These are phyloP conservation scores for Dioscorea zingiberensis DNA, from an alignment of 106 monocot species.

Conservation along the genomic window DNA sequence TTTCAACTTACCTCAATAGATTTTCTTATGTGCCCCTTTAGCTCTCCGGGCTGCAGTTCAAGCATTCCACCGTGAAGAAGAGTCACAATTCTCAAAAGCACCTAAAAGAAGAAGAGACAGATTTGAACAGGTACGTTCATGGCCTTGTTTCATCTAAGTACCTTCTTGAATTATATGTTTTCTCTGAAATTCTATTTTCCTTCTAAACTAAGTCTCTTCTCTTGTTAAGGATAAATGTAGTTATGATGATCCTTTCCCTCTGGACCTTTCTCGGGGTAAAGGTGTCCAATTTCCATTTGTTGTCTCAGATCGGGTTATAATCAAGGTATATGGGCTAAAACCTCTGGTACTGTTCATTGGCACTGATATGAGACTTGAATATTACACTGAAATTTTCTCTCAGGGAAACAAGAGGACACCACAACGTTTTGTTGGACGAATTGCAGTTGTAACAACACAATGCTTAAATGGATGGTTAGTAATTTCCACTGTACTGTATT, in stretches of 20 bases:
- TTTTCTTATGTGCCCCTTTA: constrained; percentile 18
- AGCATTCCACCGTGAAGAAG: constrained; percentile 79
- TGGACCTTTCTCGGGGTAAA: constrained; percentile 54
- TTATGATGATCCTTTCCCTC: constrained; percentile 34
- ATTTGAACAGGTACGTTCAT: constrained; percentile 45
- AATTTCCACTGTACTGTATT: background rate
- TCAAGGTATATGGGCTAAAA: constrained; percentile 55
- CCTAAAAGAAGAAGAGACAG: constrained; percentile 70
- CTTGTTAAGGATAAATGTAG: constrained; percentile 47
- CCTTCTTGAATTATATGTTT: too few species aligned
- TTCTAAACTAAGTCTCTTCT: background rate
- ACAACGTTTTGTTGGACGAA: constrained; percentile 71
- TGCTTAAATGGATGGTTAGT: constrained; percentile 95
- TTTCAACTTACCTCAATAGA: background rate
- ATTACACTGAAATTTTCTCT: constrained; percentile 1
- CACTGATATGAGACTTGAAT: background rate
- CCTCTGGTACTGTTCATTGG: background rate
- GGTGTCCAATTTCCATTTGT: constrained; percentile 82
- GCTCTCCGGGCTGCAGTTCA: constrained; percentile 84
- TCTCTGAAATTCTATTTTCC: too few species aligned
- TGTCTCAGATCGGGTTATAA: constrained; percentile 82
- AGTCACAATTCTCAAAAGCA: constrained; percentile 34
- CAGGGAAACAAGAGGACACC: constrained; percentile 97
- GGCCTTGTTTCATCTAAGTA: too few species aligned
- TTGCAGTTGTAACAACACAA: constrained; percentile 82